Evolutionary conservation across 345 rosid species (phyloP), one percentile per base, ranked within the genome.

Genomic region (Lepidium didymum): DNA sequence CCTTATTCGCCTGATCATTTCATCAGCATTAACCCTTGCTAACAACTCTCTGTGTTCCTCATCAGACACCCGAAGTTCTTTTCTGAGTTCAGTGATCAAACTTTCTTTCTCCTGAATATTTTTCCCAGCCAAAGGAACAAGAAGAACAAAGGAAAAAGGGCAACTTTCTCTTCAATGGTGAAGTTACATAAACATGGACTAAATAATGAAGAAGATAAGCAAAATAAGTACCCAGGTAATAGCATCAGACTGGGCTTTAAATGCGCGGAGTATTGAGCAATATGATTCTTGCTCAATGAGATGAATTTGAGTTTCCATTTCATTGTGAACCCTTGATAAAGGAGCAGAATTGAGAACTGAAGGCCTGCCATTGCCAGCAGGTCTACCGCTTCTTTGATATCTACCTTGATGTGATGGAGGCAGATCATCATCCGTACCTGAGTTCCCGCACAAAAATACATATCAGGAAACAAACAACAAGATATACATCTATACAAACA

Each of bases 371-470:
- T 91, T 91, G 60, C 92, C 95, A 44, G 92, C 73, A 51, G 86
- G 73, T 13, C 78, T 86, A 12, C 77, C 82, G 19, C 88, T 93
- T 82, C 94, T 73, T 70, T 85, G 99, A 77, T 81, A 95, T 83
- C 96, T 86, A 77, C 81, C 85, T 79, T 84, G 95, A 75, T 86
- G 97, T 16, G 96, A 75, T 46, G 99, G 97, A 78, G 97, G 99
- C 43, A 94, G 86, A 75, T 87, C 99, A 75, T 91, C 99, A 79
- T 91, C 99, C 13, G 99, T 91, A 72, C 97, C 99, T 95, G 82
- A 73, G 81, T 67, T 68, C 59, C 61, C 72, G 36, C 45, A 68
- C 12, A 53, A 44, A 44, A 46, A 19, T 68, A 45, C 42, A 36
- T 15, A 43, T 64, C 51, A 66, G 8, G 3, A 59, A 51, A 50